Percentiles rank a stretch among this genome's conserved stretches.
These are phyloP conservation scores for Rhododendron henanense DNA, from an alignment of 148 eudicot genomes.

Conservation along the genomic window DNA sequence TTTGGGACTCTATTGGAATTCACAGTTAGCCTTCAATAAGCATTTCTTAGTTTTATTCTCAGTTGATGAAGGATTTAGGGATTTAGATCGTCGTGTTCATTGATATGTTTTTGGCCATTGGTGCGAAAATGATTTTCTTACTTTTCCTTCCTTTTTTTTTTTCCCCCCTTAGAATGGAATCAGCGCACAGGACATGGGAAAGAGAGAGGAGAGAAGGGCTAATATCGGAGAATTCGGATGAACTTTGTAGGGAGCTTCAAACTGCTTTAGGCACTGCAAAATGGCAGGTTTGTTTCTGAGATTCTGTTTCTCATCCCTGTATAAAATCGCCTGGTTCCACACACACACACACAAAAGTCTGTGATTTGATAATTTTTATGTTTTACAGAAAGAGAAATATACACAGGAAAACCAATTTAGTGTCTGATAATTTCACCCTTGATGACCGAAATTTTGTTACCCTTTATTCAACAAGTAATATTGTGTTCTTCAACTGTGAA, in stretches of 20 bases:
- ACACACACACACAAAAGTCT: not conserved
- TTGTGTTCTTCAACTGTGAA: not conserved
- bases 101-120: not conserved
- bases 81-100: not conserved
- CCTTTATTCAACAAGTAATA: not conserved
- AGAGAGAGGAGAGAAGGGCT: constrained; percentile 62
- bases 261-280: constrained; percentile 91
- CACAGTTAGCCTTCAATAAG: too few relatives aligned
- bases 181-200: constrained; percentile 73
- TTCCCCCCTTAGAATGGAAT: constrained; percentile 54
- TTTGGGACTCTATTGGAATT: not conserved
- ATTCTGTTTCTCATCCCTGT: not conserved
- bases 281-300: constrained; percentile 70
- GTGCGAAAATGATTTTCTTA: not conserved
- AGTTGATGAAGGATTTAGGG: not conserved
- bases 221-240: constrained; percentile 37
- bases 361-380: not conserved
- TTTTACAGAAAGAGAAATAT: not conserved
- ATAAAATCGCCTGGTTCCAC: not conserved
- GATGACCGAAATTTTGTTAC: not conserved
- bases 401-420: not conserved
- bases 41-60: not conserved
- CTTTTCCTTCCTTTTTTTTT: not conserved
- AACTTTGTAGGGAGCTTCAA: constrained; percentile 66
- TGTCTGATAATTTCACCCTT: not conserved